Evolutionary conservation across 2,329 filamentous ascomycete genomes (phyloP), one percentile per base, ranked within the genome.

Genomic region (Colletotrichum karsti): DNA sequence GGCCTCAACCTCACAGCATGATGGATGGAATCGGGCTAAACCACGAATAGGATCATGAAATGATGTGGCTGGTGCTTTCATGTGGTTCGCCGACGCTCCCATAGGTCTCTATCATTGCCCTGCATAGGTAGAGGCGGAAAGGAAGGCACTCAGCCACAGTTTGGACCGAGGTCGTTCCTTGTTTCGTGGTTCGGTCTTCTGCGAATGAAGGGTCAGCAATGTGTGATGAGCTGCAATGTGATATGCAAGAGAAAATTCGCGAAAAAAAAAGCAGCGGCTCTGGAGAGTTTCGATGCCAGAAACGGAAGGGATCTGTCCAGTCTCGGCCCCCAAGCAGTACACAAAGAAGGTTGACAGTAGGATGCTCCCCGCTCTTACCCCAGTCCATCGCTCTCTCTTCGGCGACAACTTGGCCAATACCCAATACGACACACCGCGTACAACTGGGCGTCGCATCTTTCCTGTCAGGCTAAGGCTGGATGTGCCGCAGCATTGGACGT

Each of bases 131-230:
- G 22, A 48, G 33, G 58, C 41, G 48, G 33, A 18, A 51, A 41
- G 18, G 30, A 12, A 56, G 58, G 63, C 41, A 35, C 18, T 44
- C 63, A 63, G 63, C 63, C 63, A 63, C 63, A 51, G 3, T 50
- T 22, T 42, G n/a, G 42, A 41, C 58, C 50, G 58, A 33, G 30
- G 37, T 41, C 20, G 12, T 30, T 50, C 20, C n/a, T 26, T 50
- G 50, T 41, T 9, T 18, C 22, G 33, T 48, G 58, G 55, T 55
- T 67, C 41, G 63, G 33, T 12, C 15, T 10, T 54, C 13, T 44
- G 24, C 63, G 51, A 56, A 26, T 28, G 50, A 35, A 33, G 28
- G 48, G 33, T n/a, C 44, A 33, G 37, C 33, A 24, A 22, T 50
- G 22, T 59, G n/a, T 55, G 48, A 54, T 41, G 57, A 62, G 57